Evolutionary conservation across 371 early-diverging fungal species (phyloP).

Genomic region (Quaeritorhiza haematococci): DNA sequence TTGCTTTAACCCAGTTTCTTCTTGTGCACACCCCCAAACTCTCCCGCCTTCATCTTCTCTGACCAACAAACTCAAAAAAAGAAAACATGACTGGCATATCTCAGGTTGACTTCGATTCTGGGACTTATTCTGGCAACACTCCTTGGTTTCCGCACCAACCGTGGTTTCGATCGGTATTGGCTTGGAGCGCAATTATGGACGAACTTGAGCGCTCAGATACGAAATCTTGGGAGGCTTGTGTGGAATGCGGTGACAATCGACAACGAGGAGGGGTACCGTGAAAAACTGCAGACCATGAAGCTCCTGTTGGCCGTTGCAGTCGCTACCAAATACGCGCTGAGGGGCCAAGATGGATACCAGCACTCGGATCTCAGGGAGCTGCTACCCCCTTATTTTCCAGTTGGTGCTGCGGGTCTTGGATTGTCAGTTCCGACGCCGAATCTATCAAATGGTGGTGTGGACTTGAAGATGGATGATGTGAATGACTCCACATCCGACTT

Average conservation of each 20-base stretch:
- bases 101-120: conserved; percentile 51
- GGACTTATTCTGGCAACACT: conserved; percentile 53
- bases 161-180: conserved; percentile 71
- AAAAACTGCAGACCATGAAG: conserved; percentile 65
- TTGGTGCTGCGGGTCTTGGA: too few species aligned
- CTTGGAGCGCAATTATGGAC: conserved; percentile 56
- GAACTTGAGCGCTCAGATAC: conserved; percentile 20
- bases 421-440: too few species aligned
- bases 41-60: too few species aligned
- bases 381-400: too few species aligned
- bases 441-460: too few species aligned
- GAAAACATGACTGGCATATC: too few species aligned
- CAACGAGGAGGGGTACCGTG: conserved; percentile 44
- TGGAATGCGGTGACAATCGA: conserved; percentile 58
- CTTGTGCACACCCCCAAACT: too few species aligned
- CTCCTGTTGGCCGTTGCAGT: conserved; percentile 63
- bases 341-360: conserved; percentile 52
- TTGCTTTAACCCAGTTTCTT: too few species aligned
- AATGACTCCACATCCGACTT: too few species aligned
- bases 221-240: conserved; percentile 48
- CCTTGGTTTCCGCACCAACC: conserved; percentile 72
- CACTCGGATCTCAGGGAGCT: conserved; percentile 9
- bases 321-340: conserved; percentile 63
- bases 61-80: too few species aligned
- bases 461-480: too few species aligned